Base-by-base conservation (phyloP, 2,329 filamentous ascomycete genomes). In the Talaromyces sp. region DNA sequence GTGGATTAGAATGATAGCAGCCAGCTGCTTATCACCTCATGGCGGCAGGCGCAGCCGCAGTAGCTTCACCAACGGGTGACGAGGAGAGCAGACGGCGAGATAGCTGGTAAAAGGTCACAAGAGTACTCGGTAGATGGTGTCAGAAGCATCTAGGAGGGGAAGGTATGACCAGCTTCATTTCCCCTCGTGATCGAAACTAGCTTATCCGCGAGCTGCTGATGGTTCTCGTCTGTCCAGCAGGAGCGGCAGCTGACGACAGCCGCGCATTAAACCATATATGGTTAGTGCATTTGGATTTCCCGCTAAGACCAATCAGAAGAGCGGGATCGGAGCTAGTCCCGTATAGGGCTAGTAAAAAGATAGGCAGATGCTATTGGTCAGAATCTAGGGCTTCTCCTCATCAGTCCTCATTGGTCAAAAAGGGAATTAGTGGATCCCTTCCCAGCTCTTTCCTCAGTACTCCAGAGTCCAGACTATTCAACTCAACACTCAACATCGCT, bases 1-100 rank as follows among this genome's bases (percentile, higher is more conserved):
- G 67, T 74, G 49, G 49, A 60, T 36, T 53, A n/a, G 57, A 28
- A 55, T 27, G 30, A 15, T 19, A 32, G 54, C 30, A 42, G 19
- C n/a, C 30, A 36, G n/a, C 15, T 36, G 49, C 28, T 44, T 51
- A 22, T 58, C 27, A 58, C 51, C 58, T 61, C 60, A 61, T 61
- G 55, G 27, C 60, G 39, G 59, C 54, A 28, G 30, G 47, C n/a
- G 55, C 10, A 27, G 49, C 27, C 36, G 15, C 28, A 44, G 57
- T 11, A 36, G 36, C 33, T 55, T 57, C 49, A n/a, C 49, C 54
- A 13, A 25, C 6, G 22, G 7, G n/a, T 17, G 9, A 39, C 19
- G 32, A 25, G 10, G 9, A 36, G 15, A 25, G 32, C 7, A 39
- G 9, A 25, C 22, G 54, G 19, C 7, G 7, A 36, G 28, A 27